Evolutionary conservation across 371 early-diverging fungal genomes (phyloP), one percentile per base, ranked within the genome.

Genomic region (Mortierella sp.): DNA sequence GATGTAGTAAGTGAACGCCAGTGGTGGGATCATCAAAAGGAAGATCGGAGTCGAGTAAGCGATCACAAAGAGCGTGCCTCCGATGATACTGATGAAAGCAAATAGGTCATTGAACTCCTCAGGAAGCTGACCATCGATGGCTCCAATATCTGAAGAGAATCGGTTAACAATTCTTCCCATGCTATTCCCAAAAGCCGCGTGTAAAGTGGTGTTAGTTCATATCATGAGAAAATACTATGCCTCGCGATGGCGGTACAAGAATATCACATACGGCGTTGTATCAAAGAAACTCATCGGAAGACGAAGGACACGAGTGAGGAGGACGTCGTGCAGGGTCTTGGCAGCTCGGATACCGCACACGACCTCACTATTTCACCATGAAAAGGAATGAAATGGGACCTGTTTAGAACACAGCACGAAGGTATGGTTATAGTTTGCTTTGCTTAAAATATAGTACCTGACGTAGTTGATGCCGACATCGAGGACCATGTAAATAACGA

Each of bases 111-210:
- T 47, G 28, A 49, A 58, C 4, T 94, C 86, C 19, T 89, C 86
- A 63, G 89, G 88, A 50, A 94, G 85, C 80, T 96, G 93, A 50
- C 83, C 87, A 69, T 94, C 95, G 30, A 94, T 65, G 11, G 83
- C 71, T 37, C 86, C 87, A 61, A 92, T 83, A 72, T 95, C 95
- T 53, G 86, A 85, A 37, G 85, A 83, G 69, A 94, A 93, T 34
- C 94, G 79, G 72, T 91, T 91, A 63, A 93, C 66, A 23, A 94
- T 88, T 12, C 94, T 85, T 11, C 95, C 95, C 19, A 95, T 70
- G 15, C 43, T 91, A 84, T 28, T 17, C 14, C 24, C 21, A 23
- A 14, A 4, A 37, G 37, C n/a, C 7, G 2, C 14, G 32, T 17
- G n/a, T 2, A 56, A 31, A 54, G 8, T 24, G 27, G n/a, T n/a